phyloP scores from a whole-genome alignment of 345 rosid species.

The Salix caprea region DNA sequence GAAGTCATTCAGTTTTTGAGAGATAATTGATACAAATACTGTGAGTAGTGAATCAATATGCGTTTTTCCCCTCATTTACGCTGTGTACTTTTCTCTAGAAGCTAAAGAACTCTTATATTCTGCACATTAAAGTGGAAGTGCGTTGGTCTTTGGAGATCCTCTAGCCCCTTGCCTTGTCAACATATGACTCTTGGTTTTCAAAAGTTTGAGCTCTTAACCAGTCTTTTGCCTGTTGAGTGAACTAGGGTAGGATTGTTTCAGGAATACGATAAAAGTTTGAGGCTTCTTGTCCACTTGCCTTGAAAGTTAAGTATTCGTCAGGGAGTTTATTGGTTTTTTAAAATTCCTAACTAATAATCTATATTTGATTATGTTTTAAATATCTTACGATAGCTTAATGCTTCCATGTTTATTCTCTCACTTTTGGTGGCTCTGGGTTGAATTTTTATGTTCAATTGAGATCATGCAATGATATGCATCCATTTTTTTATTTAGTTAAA shows the following conservation, averaged over 20 bases:
- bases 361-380: too few species aligned
- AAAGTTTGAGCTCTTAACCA: background rate
- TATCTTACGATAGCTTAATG: too few species aligned
- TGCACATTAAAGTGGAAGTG: background rate
- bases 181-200: background rate
- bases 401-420: too few species aligned
- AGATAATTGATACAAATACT: background rate
- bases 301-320: too few species aligned
- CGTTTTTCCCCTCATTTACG: background rate
- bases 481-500: too few species aligned
- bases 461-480: too few species aligned
- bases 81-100: background rate
- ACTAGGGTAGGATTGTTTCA: background rate
- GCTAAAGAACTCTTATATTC: background rate
- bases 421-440: too few species aligned
- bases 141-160: background rate
- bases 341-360: too few species aligned
- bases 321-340: too few species aligned
- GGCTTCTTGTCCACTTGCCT: too few species aligned
- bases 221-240: background rate
- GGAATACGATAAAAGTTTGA: background rate
- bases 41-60: background rate
- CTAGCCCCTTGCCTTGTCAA: background rate
- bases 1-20: background rate
- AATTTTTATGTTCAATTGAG: too few species aligned